Evolutionary conservation across 164 flowering plant genomes (phyloP).

Genomic region (Litsea cubeba): DNA sequence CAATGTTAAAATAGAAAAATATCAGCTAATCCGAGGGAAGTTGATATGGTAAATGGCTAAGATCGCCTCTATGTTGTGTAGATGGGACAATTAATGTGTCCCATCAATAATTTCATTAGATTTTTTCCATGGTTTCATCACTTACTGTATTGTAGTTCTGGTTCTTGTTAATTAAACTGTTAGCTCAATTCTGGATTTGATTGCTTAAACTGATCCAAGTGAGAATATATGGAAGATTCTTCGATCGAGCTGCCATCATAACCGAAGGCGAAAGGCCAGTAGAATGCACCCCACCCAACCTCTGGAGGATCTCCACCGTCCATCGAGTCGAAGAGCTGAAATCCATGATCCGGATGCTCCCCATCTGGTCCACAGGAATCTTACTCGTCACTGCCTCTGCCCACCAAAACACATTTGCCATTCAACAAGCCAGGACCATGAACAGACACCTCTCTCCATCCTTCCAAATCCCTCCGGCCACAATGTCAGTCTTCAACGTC

Average conservation of each 20-base stretch:
- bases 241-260: constrained; percentile 20
- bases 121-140: neutral
- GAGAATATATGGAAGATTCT: neutral
- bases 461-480: constrained; percentile 18
- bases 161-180: neutral
- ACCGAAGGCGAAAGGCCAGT: constrained; percentile 1
- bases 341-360: constrained; percentile 17
- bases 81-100: neutral
- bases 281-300: constrained; percentile 4
- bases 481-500: constrained; percentile 19
- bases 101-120: neutral
- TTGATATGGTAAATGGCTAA: neutral
- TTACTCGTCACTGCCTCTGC: constrained; percentile 11
- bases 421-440: constrained; percentile 23
- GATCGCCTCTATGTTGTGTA: neutral
- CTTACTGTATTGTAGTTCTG: neutral
- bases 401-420: constrained; percentile 17
- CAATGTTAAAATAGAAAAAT: neutral
- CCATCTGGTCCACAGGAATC: constrained; percentile 21
- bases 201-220: neutral
- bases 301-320: constrained; percentile 20
- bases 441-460: constrained; percentile 18
- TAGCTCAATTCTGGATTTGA: neutral
- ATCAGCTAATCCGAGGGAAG: neutral
- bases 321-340: constrained; percentile 26